Evolutionary conservation across 1,284 basidiomycete species (phyloP), one percentile per base, ranked within the genome.

Genomic region (Ceratorhiza oryzae-sativae): DNA sequence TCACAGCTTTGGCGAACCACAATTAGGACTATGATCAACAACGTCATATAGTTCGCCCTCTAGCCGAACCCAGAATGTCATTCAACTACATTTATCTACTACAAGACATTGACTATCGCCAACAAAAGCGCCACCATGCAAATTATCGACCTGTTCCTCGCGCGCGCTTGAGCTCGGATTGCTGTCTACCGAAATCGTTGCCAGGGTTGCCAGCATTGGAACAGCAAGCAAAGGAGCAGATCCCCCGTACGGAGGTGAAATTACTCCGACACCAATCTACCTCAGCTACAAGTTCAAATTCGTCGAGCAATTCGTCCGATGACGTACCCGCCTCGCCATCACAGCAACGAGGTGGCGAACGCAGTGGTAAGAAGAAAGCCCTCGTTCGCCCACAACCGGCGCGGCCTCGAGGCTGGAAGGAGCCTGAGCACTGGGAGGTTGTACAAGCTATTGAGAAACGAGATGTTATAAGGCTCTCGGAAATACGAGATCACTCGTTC

Each of bases 391-490:
- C 41, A 12, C 65, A 56, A 13, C 55, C 53, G 6, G 65, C 23
- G 1, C 65, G 65, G 18, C 71, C 65, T 34, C 46, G 53, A 41
- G 55, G 49, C 53, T 77, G 76, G 76, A 76, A 74, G 61, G 76
- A 76, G 45, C 76, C 76, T n/a, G 76, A 93, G 89, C 86, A 90
- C 0, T 93, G 85, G 74, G 89, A 93, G 80, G 81, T 93, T 0
- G 84, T 93, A 75, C 83, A 89, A 63, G 91, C 91, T 1, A 83
- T 93, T 36, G 92, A 93, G 75, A 82, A 82, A 45, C 90, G 88
- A 76, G 89, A 93, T 76, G 81, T 92, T 41, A 84, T 86, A 77
- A 92, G 87, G 30, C 55, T 75, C 59, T 73, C 53, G 30, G 72
- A 75, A 56, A 74, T 74, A 45, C 48, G 91, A 72, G 92, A 93